phyloP scores from a whole-genome alignment of 768 basidiomycete species.

The Rossbeevera mucosa region DNA sequence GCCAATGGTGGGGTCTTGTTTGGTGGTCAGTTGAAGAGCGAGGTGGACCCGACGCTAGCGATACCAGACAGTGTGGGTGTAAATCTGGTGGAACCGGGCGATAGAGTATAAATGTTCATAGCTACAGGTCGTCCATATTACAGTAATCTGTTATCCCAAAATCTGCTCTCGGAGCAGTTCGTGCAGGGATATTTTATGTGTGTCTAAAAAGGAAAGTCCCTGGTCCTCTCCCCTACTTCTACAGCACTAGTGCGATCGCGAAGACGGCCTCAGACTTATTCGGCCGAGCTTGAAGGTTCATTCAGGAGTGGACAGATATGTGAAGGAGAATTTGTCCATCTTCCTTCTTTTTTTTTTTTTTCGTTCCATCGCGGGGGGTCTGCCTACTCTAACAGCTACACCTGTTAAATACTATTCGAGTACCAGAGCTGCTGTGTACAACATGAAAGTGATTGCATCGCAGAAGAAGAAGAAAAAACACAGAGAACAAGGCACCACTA shows the following conservation, averaged over 20 bases:
- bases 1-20: slow-evolving; percentile 81
- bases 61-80: slow-evolving; percentile 71
- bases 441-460: not conserved
- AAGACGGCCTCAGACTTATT: no score
- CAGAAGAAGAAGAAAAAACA: not conserved
- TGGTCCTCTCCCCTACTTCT: no score
- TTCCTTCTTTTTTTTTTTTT: no score
- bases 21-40: slow-evolving; percentile 70
- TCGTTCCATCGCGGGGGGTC: not conserved
- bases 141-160: no score
- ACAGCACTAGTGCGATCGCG: no score
- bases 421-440: not conserved
- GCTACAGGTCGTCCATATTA: not conserved
- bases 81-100: slow-evolving; percentile 38
- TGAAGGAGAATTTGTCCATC: no score
- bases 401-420: not conserved
- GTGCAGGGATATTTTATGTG: no score
- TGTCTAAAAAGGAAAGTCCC: no score
- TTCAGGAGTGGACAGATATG: no score
- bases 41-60: slow-evolving; percentile 66
- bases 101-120: slow-evolving; percentile 24
- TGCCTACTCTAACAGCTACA: not conserved
- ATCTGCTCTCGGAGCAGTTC: no score
- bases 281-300: no score
- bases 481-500: not conserved